Base-by-base conservation (phyloP, 1,139 yeast species). In the Lodderomyces beijingensis region DNA sequence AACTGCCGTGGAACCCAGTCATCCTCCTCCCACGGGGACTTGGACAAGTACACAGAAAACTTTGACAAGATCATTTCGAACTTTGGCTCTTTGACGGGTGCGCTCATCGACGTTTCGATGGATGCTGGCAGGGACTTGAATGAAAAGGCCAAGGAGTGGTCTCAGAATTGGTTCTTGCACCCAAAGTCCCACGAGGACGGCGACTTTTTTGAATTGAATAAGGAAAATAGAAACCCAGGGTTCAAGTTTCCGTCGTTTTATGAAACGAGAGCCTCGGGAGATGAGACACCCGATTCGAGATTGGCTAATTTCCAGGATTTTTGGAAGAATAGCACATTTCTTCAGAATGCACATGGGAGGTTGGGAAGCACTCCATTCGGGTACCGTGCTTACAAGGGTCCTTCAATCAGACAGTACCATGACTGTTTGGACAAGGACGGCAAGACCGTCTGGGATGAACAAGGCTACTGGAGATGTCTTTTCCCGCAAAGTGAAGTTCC, bases 401-500 rank as follows among this genome's bases (percentile, higher is more conserved):
- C 96, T 2, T 65, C 80, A 1, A 60, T 72, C 1, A 58, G 71
- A 32, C 71, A 74, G 41, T 85, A 79, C 52, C 66, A 73, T 38
- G 69, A 74, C 28, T 88, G 96, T 53, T 49, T 70, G 47, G 72
- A 72, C 20, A 63, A 71, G 30, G 59, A 76, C 4, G 96, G 96
- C 1, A 62, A 71, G 12, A 73, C 86, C 1, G 77, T 79, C 6
- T 88, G 95, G 95, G 91, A 84, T 47, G 60, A 75, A 13, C 63
- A 70, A 28, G 96, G 96, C 0, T 72, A 77, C 54, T 88, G 96
- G 96, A 71, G 88, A 49, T 88, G 96, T 57, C 62, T 88, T 35
- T 83, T 88, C 58, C 95, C 95, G 18, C 67, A 69, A 38, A 53
- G 69, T 13, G 64, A 59, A 22, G 65, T 78, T 14, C 59, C 67